Evolutionary conservation across 139 green algal species (phyloP).

Genomic region (Chlorella vulgaris): DNA sequence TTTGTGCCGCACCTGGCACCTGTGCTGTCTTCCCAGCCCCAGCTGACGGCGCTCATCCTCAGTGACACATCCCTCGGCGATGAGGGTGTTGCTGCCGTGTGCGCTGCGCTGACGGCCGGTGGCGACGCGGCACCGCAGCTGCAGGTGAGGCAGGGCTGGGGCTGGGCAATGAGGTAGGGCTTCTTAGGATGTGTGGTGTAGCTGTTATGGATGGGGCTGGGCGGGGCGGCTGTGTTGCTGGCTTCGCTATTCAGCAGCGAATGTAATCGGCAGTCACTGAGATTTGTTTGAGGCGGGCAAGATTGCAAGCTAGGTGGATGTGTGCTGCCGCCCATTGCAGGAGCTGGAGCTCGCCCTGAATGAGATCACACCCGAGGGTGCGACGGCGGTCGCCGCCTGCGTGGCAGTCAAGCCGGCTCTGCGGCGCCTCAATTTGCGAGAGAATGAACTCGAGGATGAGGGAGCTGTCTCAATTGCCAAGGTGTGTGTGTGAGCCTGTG

Average conservation of each 20-base stretch:
- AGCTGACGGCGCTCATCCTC: conserved; percentile 72
- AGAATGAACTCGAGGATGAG: conserved; percentile 90
- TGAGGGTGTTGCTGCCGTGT: conserved; percentile 68
- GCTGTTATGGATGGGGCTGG: too few species aligned
- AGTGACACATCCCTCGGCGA: conserved; percentile 82
- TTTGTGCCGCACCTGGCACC: conserved; percentile 45
- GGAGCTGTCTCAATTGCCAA: conserved; percentile 64
- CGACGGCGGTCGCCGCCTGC: conserved; percentile 55
- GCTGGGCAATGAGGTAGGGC: neutral
- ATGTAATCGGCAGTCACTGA: too few species aligned
- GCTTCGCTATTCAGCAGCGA: too few species aligned
- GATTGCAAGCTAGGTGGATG: too few species aligned
- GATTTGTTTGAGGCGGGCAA: too few species aligned
- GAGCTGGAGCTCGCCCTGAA: conserved; percentile 86
- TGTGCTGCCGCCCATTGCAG: conserved; percentile 58
- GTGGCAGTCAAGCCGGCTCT: conserved; percentile 60
- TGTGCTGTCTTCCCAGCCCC: conserved; percentile 46
- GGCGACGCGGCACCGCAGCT: conserved; percentile 40
- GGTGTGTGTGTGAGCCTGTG: neutral
- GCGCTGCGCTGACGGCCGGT: conserved; percentile 48
- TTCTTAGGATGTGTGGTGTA: too few species aligned
- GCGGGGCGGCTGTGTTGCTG: too few species aligned
- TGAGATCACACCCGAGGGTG: conserved; percentile 70
- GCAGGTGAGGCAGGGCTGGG: conserved; percentile 9
- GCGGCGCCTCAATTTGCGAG: conserved; percentile 72